Conservation (phyloP, 371 early-diverging fungal species). For the Scutellospora calospora region DNA sequence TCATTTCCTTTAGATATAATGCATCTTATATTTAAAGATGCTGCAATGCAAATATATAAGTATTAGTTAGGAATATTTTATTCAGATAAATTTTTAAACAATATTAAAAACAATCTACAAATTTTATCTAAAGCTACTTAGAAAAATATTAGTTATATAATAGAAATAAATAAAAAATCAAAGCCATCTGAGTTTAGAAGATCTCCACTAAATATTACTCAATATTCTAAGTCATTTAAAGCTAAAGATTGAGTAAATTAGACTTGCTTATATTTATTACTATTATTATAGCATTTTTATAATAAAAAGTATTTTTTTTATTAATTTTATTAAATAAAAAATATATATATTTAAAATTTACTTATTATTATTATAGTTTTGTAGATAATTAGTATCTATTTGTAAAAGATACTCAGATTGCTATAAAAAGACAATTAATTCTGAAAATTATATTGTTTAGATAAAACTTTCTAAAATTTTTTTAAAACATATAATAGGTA, state of each 20-base stretch:
- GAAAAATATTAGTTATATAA: background rate
- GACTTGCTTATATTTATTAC: no score
- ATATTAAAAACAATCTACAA: background rate
- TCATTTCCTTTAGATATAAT: slow-evolving; percentile 9
- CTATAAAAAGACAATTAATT: no score
- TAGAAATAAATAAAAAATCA: background rate
- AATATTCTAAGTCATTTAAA: background rate
- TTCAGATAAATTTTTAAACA: background rate
- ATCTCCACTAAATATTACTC: background rate
- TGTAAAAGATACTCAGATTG: no score
- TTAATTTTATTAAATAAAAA: no score
- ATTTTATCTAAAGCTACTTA: background rate
- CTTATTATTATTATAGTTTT: no score
- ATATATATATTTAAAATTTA: no score
- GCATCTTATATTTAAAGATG: background rate
- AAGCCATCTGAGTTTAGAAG: background rate
- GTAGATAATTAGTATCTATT: no score
- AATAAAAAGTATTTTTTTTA: no score
- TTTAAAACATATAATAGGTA: no score
- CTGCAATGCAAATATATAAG: slow-evolving; percentile 11
- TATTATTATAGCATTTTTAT: background rate
- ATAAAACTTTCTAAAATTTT: no score
- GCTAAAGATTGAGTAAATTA: background rate
- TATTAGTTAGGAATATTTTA: background rate
- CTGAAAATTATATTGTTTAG: no score